Conservation (phyloP, 2,329 filamentous ascomycete genomes). For the Penicillium concentricum region DNA sequence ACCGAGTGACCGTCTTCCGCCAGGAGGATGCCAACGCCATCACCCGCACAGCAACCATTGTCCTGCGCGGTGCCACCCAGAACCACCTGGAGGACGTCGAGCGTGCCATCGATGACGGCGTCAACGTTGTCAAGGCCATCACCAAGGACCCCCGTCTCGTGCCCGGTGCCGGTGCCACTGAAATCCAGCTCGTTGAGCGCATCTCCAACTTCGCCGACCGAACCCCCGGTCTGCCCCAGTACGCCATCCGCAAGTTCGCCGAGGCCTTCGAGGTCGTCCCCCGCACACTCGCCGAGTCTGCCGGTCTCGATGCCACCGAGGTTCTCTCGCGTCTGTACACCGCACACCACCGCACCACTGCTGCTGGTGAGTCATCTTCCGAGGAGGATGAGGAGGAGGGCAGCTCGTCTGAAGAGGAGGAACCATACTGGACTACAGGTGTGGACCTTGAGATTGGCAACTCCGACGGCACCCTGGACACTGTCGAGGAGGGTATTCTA, state of each 20-base stretch:
- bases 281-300: conserved; percentile 88
- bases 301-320: conserved; percentile 95
- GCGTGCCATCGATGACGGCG: conserved; percentile 93
- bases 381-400: conserved; percentile 38
- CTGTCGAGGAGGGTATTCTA: conserved; percentile 82
- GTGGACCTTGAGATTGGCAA: conserved; percentile 92
- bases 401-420: conserved; percentile 56
- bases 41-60: conserved; percentile 89
- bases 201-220: conserved; percentile 88
- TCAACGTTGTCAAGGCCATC: conserved; percentile 98
- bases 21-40: conserved; percentile 78
- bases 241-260: conserved; percentile 95
- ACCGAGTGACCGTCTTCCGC: conserved; percentile 96
- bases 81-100: conserved; percentile 98
- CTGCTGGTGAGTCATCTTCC: conserved; percentile 27
- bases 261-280: conserved; percentile 98
- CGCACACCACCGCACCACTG: conserved; percentile 66
- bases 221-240: conserved; percentile 88
- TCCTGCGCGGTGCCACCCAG: conserved; percentile 92
- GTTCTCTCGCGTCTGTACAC: conserved; percentile 89
- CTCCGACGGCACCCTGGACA: conserved; percentile 77
- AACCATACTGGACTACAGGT: conserved; percentile 83
- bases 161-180: conserved; percentile 89
- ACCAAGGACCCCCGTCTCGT: conserved; percentile 89
- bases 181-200: conserved; percentile 89